Percentiles rank a stretch among this genome's conserved stretches.
Conservation (phyloP, 1,139 yeast species). For the Saccharomyces hybrid region DNA sequence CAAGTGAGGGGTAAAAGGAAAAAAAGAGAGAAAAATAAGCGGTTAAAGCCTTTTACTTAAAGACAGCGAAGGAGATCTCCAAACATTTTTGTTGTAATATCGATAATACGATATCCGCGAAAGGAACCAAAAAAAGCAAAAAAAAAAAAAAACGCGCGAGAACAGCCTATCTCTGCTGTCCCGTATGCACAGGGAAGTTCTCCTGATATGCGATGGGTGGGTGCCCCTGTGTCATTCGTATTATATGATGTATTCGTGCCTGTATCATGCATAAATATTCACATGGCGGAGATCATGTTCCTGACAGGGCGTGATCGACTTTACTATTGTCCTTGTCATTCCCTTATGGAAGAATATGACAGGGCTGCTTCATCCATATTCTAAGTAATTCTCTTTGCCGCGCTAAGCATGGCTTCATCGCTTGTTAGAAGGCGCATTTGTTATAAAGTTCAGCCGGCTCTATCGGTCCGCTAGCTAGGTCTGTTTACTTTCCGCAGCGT, state of each 20-base stretch:
- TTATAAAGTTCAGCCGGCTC: not conserved
- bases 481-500: not conserved
- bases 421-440: not conserved
- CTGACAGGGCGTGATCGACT: not conserved
- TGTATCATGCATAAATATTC: not conserved
- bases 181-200: not conserved
- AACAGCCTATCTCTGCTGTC: not conserved
- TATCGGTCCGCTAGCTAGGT: not conserved
- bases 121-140: constrained; percentile 2
- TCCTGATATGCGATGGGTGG: not conserved
- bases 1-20: not conserved
- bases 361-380: not conserved
- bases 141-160: not conserved
- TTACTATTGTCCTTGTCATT: not conserved
- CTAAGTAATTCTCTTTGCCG: not conserved
- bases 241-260: not conserved
- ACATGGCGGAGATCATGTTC: not conserved
- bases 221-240: not conserved
- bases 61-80: not conserved
- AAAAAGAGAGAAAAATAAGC: not conserved
- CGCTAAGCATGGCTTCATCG: not conserved
- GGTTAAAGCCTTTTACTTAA: not conserved
- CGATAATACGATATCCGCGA: not conserved
- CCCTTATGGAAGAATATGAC: not conserved
- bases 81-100: not conserved